phyloP scores from a whole-genome alignment of 2,329 filamentous ascomycete genomes.

The Acephala macrosclerotiorum region DNA sequence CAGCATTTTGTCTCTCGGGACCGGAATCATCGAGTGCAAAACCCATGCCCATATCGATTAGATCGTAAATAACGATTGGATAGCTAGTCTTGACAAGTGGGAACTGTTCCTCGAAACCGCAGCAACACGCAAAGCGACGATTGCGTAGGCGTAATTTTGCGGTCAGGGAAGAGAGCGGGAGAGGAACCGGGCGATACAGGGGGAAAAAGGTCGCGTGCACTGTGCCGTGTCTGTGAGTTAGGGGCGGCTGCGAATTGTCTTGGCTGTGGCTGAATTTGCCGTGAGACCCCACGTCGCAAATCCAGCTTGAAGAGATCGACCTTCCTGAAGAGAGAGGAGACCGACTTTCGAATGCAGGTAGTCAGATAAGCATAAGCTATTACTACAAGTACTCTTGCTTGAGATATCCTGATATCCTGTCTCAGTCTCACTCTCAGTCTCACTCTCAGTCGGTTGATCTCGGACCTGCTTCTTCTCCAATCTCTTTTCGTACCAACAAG shows the following conservation, averaged over 20 bases:
- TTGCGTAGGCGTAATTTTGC: constrained; percentile 4
- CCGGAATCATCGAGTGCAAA: neutral
- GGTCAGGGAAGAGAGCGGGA: constrained; percentile 7
- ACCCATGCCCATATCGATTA: neutral
- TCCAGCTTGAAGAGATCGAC: neutral
- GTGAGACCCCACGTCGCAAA: neutral
- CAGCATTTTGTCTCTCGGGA: neutral
- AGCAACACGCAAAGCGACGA: neutral
- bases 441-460: neutral
- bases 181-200: neutral
- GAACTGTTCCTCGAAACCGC: neutral
- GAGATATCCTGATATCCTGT: too few relatives aligned
- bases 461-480: neutral
- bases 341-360: neutral
- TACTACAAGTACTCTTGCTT: neutral
- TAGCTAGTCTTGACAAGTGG: neutral
- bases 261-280: constrained; percentile 6
- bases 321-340: neutral
- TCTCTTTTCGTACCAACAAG: neutral
- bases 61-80: neutral
- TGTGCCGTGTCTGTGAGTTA: neutral
- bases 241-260: neutral
- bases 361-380: constrained; percentile 5
- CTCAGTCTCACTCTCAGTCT: neutral
- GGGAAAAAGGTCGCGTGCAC: neutral